Evolutionary conservation across 1,284 basidiomycete species (phyloP).

Genomic region (Naganishia sp.): DNA sequence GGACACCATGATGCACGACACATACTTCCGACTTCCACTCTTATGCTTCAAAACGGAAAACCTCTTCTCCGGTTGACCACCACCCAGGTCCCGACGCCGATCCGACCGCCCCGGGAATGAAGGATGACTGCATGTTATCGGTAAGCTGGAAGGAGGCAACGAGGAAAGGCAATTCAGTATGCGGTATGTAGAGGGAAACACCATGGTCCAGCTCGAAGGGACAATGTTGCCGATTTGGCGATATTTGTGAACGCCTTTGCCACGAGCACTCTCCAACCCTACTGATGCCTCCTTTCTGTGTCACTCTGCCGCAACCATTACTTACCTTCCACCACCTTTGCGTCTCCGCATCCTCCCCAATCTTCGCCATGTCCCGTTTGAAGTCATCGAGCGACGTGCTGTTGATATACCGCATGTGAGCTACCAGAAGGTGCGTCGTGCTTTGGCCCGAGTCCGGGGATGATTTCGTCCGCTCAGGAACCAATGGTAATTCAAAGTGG

Average conservation of each 20-base stretch:
- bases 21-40: neutral
- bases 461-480: constrained; percentile 20
- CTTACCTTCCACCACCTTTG: constrained; percentile 72
- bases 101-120: constrained; percentile 67
- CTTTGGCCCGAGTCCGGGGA: neutral
- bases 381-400: constrained; percentile 57
- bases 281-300: too few relatives aligned
- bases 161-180: neutral
- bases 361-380: constrained; percentile 65
- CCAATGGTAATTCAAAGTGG: constrained; percentile 61
- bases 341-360: constrained; percentile 67
- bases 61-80: constrained; percentile 72
- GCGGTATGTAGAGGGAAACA: neutral
- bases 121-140: constrained; percentile 74
- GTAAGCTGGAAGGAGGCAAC: constrained; percentile 48
- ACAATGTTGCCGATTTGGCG: too few relatives aligned
- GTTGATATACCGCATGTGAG: constrained; percentile 56
- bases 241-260: too few relatives aligned
- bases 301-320: constrained; percentile 4
- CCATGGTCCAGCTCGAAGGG: too few relatives aligned
- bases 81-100: constrained; percentile 67
- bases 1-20: too few relatives aligned
- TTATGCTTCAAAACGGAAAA: constrained; percentile 67
- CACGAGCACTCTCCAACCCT: too few relatives aligned
- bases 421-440: constrained; percentile 61